phyloP scores from a whole-genome alignment of 2,329 filamentous ascomycete genomes.

The Sphaerulina populicola region DNA sequence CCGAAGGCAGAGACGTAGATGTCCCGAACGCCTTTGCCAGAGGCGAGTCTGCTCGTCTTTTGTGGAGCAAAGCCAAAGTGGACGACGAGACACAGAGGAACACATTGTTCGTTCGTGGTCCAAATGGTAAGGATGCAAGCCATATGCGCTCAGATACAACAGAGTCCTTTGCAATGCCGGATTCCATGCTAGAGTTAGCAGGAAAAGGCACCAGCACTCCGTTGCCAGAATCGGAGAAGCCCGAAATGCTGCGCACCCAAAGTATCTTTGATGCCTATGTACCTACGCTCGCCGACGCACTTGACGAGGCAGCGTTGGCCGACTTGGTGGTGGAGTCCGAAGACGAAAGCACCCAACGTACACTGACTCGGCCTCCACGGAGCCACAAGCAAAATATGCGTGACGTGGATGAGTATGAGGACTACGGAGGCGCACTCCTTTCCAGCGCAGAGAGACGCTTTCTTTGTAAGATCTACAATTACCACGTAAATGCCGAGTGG shows the following conservation, averaged over 20 bases:
- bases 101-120: background rate
- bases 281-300: conserved; percentile 11
- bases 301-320: conserved; percentile 15
- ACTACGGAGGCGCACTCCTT: conserved; percentile 28
- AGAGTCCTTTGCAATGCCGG: background rate
- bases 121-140: background rate
- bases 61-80: conserved; percentile 4
- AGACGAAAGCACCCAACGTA: background rate
- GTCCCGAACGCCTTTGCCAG: background rate
- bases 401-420: conserved; percentile 26
- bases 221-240: too few relatives aligned
- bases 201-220: too few relatives aligned
- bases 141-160: background rate
- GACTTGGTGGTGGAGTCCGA: conserved; percentile 13
- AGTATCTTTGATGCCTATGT: background rate
- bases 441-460: conserved; percentile 21
- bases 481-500: background rate
- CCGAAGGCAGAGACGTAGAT: background rate
- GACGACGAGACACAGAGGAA: conserved; percentile 5
- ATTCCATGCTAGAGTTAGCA: too few relatives aligned
- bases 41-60: background rate
- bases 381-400: conserved; percentile 26
- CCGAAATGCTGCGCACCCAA: too few relatives aligned
- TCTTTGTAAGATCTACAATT: conserved; percentile 17
- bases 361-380: conserved; percentile 21